These are phyloP conservation scores for Sedum album DNA, from an alignment of 164 flowering plant species.

Conservation along the genomic window DNA sequence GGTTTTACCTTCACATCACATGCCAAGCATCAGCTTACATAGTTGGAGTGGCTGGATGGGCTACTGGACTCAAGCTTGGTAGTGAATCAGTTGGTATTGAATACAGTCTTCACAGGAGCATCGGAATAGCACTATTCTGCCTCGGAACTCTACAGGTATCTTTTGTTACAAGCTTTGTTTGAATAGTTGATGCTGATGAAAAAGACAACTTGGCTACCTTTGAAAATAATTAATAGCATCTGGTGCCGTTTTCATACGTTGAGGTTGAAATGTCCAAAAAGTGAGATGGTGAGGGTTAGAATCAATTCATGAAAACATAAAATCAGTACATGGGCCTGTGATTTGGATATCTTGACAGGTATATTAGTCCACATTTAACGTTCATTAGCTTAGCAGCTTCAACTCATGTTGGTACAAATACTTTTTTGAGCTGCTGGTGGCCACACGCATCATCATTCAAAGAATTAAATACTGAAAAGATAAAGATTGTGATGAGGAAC, in stretches of 20 bases:
- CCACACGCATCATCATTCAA: background rate
- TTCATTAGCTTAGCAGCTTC: slow-evolving; percentile 6
- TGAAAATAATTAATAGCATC: background rate
- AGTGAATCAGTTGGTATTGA: slow-evolving; percentile 15
- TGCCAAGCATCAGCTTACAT: slow-evolving; percentile 26
- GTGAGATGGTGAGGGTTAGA: background rate
- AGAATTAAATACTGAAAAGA: background rate
- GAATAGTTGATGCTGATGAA: background rate
- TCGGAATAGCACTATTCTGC: slow-evolving; percentile 27
- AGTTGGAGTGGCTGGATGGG: slow-evolving; percentile 37
- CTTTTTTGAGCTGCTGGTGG: background rate
- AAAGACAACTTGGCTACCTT: background rate
- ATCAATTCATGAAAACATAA: background rate
- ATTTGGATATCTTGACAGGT: background rate
- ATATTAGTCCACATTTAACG: background rate
- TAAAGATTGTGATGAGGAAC: slow-evolving; percentile 1
- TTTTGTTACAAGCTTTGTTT: background rate
- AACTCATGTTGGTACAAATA: background rate
- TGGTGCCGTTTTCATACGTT: background rate
- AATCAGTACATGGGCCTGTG: background rate
- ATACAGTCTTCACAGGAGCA: slow-evolving; percentile 16
- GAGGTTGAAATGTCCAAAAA: background rate
- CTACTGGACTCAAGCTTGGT: slow-evolving; percentile 29
- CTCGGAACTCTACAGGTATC: slow-evolving; percentile 30
- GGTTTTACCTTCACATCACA: slow-evolving; percentile 28